phyloP scores from a whole-genome alignment of 225 moss, liverwort and hornwort species.

The Marchantia polymorpha region DNA sequence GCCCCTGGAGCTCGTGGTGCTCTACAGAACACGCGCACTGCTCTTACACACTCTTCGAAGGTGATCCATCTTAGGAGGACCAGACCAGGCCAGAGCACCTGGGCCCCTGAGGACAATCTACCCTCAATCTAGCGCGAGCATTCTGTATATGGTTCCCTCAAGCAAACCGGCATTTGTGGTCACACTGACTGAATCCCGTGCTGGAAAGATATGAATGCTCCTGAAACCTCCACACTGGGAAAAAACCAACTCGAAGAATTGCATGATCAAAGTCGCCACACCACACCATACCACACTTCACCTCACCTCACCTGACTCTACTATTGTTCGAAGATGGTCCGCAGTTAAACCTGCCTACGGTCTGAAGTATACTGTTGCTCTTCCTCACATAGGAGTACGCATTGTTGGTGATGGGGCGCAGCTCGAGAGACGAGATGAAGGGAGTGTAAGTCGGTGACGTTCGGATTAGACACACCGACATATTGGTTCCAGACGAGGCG shows the following conservation, averaged over 20 bases:
- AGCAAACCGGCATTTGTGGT: not conserved
- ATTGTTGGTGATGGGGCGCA: conserved; percentile 29
- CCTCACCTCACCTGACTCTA: conserved; percentile 24
- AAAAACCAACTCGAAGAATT: not conserved
- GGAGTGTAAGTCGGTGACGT: conserved; percentile 16
- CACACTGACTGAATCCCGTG: not conserved
- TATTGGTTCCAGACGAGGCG: not conserved
- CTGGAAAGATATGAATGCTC: not conserved
- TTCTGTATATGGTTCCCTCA: not conserved
- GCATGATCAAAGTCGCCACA: conserved; percentile 4
- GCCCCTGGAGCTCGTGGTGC: not conserved
- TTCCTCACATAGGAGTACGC: conserved; percentile 22
- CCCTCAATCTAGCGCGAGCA: not conserved
- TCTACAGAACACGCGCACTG: not conserved
- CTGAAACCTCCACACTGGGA: not conserved
- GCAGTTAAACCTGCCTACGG: conserved; percentile 24
- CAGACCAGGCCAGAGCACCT: not conserved
- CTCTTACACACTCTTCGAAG: not conserved
- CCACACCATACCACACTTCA: not conserved
- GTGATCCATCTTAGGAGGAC: not conserved
- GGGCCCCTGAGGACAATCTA: not conserved
- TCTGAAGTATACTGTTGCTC: conserved; percentile 23
- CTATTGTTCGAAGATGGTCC: conserved; percentile 8
- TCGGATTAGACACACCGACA: conserved; percentile 32
- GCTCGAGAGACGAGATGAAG: conserved; percentile 33